These are phyloP conservation scores for Erodium chrysanthum DNA, from an alignment of 441 rosid species.

Conservation along the genomic window DNA sequence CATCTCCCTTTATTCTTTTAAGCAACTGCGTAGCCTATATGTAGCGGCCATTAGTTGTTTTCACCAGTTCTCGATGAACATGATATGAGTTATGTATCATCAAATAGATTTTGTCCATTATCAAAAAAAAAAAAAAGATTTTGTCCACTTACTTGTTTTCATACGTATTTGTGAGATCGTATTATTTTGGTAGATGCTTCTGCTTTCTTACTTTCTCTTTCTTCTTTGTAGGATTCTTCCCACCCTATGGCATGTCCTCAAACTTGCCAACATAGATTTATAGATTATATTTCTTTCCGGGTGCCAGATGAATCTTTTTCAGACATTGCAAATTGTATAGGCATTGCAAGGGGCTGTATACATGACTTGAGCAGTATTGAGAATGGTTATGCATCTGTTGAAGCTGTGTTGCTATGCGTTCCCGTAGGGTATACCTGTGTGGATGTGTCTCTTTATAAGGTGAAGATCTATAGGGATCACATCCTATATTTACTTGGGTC, in stretches of 20 bases:
- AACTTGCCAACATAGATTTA: conserved; percentile 31
- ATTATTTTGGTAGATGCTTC: conserved; percentile 1
- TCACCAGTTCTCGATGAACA: background rate
- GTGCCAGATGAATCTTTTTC: conserved; percentile 44
- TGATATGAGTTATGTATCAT: background rate
- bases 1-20: background rate
- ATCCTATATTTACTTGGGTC: background rate
- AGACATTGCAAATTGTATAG: conserved; percentile 46
- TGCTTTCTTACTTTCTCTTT: conserved; percentile 11
- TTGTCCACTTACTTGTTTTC: background rate
- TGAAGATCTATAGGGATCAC: conserved; percentile 21
- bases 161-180: background rate
- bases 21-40: background rate
- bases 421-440: conserved; percentile 57
- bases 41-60: background rate
- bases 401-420: conserved; percentile 53
- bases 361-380: conserved; percentile 28
- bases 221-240: conserved; percentile 33
- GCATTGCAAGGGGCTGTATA: conserved; percentile 54
- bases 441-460: conserved; percentile 83
- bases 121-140: no score
- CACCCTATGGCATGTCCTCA: conserved; percentile 26
- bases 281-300: conserved; percentile 66
- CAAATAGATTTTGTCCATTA: no score
- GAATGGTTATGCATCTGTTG: conserved; percentile 41